Evolutionary conservation across 805 yeast genomes (phyloP).

Genomic region (Candida chauliodis): DNA sequence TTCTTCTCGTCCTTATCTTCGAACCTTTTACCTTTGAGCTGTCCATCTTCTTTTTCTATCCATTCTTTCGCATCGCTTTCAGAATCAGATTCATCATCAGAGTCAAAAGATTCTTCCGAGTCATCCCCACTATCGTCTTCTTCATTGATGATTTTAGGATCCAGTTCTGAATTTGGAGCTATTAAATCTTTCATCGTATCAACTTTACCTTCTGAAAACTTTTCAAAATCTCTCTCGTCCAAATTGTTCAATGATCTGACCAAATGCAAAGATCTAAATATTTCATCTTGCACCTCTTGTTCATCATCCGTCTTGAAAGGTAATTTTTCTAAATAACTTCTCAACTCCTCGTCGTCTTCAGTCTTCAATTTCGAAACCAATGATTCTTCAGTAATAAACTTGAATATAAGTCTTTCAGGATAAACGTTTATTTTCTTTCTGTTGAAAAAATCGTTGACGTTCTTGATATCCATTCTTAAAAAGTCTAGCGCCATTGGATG

Average conservation of each 20-base stretch:
- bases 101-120: conserved; percentile 22
- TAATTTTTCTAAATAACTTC: conserved; percentile 42
- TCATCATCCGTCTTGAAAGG: conserved; percentile 57
- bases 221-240: conserved; percentile 85
- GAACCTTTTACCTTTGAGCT: conserved; percentile 67
- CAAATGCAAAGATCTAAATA: conserved; percentile 76
- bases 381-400: conserved; percentile 59
- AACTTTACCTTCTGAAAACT: conserved; percentile 75
- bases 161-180: conserved; percentile 19
- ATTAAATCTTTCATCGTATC: conserved; percentile 69
- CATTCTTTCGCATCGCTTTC: conserved; percentile 37
- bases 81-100: conserved; percentile 26
- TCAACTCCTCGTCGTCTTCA: conserved; percentile 36
- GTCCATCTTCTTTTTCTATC: conserved; percentile 35
- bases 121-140: conserved; percentile 22
- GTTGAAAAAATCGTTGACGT: conserved; percentile 83
- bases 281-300: conserved; percentile 68
- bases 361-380: conserved; percentile 33
- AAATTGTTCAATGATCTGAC: conserved; percentile 78
- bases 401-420: conserved; percentile 78
- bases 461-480: conserved; percentile 94
- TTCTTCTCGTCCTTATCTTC: conserved; percentile 50
- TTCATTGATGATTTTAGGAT: conserved; percentile 18
- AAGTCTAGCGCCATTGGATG: conserved; percentile 97
- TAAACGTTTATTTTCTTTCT: conserved; percentile 69